phyloP scores from a whole-genome alignment of 352 stramenopile genomes.

The Halophytophthora polymorphica region DNA sequence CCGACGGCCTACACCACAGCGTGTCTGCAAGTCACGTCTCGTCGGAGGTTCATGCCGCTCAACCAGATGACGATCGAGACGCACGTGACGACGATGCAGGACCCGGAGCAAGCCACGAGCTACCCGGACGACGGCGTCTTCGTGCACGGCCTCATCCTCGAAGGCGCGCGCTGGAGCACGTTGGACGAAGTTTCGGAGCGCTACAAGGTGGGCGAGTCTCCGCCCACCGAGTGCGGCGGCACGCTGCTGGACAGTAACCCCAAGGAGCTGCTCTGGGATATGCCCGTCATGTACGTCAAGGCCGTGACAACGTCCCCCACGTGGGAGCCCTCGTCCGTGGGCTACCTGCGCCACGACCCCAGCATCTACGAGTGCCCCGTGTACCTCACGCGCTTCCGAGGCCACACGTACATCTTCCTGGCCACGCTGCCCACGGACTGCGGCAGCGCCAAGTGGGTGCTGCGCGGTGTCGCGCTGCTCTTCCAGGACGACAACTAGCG shows the following conservation, averaged over 20 bases:
- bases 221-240: conserved; percentile 83
- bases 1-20: conserved; percentile 95
- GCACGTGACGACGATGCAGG: conserved; percentile 93
- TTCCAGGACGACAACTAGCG: conserved; percentile 94
- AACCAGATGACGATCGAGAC: conserved; percentile 97
- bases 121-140: conserved; percentile 93
- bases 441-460: conserved; percentile 92
- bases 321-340: conserved; percentile 95
- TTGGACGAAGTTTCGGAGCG: conserved; percentile 89
- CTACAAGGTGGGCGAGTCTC: conserved; percentile 80
- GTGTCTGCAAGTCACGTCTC: conserved; percentile 94
- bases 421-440: conserved; percentile 93
- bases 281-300: conserved; percentile 96
- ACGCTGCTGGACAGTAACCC: conserved; percentile 92
- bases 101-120: conserved; percentile 71
- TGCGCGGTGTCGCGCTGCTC: conserved; percentile 92
- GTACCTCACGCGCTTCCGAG: conserved; percentile 96
- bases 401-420: conserved; percentile 96
- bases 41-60: conserved; percentile 89
- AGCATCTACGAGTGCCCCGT: conserved; percentile 95
- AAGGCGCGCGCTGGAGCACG: conserved; percentile 92
- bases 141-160: conserved; percentile 94
- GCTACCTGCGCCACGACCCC: conserved; percentile 92
- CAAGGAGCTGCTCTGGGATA: conserved; percentile 92
- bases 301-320: conserved; percentile 90